Base-by-base conservation (phyloP, 306 rosid genomes). In the Mucuna pruriens region DNA sequence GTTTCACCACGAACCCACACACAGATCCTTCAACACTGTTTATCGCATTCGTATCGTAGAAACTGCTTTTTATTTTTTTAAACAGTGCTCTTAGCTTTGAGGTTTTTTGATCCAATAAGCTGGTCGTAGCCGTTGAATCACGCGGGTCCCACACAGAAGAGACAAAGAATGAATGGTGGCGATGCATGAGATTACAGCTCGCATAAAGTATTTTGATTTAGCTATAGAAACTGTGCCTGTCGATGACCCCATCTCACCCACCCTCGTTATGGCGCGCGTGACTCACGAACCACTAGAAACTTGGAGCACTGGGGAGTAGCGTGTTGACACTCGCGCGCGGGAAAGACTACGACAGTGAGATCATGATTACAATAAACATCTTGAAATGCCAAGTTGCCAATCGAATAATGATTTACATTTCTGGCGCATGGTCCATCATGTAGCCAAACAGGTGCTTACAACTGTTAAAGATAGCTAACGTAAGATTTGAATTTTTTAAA, bases 111-210 rank as follows among this genome's bases (percentile, higher is more conserved):
- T 51, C 17, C 11, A 25, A 26, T 46, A 23, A 2, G 39, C 0
- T 58, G 1, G 75, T 82, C 79, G 3, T 15, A 8, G 23, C 74
- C 78, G 81, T 45, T 48, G 6, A 60, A 60, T n/a, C 62, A 11
- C 26, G 71, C 61, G 80, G 86, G 77, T 70, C 71, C 67, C 69
- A n/a, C 9, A 19, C 20, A 57, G 40, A 61, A 61, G 68, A 31
- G 68, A 31, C 66, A 60, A 60, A 60, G 38, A 60, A 26, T 7
- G 19, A 31, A 3, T n/a, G 20, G 31, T 8, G 5, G 29, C 71
- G 49, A 73, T 17, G 45, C 70, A 77, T 45, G n/a, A 1, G 80
- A 80, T 45, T 33, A 9, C 5, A 36, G 19, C 77, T 71, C 52
- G 55, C 76, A 70, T 29, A 52, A 52, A 51, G 22, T 17, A 17